These are phyloP conservation scores for Lentinula edodes DNA, from an alignment of 768 basidiomycete genomes.

Conservation along the genomic window DNA sequence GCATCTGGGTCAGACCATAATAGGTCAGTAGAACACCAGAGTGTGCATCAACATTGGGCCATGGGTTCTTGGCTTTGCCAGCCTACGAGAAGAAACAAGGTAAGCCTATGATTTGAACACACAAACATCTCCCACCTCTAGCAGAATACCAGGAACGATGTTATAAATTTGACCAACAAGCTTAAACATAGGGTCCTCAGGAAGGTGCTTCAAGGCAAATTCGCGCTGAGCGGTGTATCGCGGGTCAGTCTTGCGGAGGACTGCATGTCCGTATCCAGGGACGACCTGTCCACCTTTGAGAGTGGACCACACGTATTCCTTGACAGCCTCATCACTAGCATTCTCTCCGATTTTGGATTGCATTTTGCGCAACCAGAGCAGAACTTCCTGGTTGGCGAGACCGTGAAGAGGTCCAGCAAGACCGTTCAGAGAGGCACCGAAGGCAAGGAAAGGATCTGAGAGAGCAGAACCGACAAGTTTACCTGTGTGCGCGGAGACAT, in stretches of 20 bases:
- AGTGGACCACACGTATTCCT: conserved; percentile 92
- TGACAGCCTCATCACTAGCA: conserved; percentile 81
- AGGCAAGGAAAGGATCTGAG: conserved; percentile 96
- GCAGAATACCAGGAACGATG: conserved; percentile 84
- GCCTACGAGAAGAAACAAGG: conserved; percentile 37
- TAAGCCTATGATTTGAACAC: background rate
- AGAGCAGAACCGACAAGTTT: conserved; percentile 93
- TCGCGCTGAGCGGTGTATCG: conserved; percentile 88
- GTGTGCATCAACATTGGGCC: conserved; percentile 98
- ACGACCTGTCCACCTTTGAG: conserved; percentile 92
- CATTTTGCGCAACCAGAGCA: conserved; percentile 94
- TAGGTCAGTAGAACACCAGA: conserved; percentile 85
- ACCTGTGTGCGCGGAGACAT: conserved; percentile 93
- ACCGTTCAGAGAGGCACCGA: conserved; percentile 89
- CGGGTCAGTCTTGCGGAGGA: conserved; percentile 87
- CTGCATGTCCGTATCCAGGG: conserved; percentile 88
- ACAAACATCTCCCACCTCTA: conserved; percentile 48
- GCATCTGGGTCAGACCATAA: conserved; percentile 86
- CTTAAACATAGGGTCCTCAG: conserved; percentile 88
- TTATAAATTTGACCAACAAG: conserved; percentile 87
- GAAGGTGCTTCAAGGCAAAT: conserved; percentile 82
- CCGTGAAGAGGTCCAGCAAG: conserved; percentile 97
- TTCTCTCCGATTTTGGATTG: conserved; percentile 81
- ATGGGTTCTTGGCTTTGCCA: conserved; percentile 90
- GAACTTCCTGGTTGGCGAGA: conserved; percentile 95